Evolutionary conservation across 2,329 filamentous ascomycete genomes (phyloP).

Genomic region (Ciborinia camelliae): DNA sequence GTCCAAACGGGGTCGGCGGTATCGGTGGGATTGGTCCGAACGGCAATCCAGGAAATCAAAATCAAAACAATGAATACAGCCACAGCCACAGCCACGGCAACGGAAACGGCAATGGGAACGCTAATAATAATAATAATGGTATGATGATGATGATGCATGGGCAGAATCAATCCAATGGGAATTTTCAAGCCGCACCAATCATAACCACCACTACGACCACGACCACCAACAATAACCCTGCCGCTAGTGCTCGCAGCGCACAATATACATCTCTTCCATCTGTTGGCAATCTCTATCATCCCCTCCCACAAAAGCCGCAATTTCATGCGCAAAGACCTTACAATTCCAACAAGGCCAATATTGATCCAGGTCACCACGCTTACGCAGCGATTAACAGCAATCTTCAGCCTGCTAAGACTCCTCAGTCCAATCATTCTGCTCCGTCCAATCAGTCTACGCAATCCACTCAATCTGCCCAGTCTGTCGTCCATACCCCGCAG

Average conservation of each 20-base stretch:
- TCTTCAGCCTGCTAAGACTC: background rate
- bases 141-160: background rate
- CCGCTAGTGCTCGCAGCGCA: slow-evolving; percentile 12
- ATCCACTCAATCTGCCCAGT: slow-evolving; percentile 1
- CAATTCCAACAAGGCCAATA: background rate
- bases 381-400: background rate
- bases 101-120: too few species aligned
- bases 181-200: background rate
- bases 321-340: background rate
- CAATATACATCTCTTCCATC: background rate
- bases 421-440: too few species aligned
- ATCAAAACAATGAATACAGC: background rate
- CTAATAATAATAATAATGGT: background rate
- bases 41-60: too few species aligned
- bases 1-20: background rate
- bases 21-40: background rate
- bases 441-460: too few species aligned
- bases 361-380: background rate
- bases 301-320: slow-evolving; percentile 8
- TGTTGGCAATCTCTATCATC: background rate
- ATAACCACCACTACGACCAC: too few species aligned
- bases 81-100: background rate
- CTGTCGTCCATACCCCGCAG: slow-evolving; percentile 3
- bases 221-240: background rate
- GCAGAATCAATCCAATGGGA: background rate